Base-by-base conservation (phyloP, 192 early-diverging fungal genomes). In the Rhizophlyctis rosea region DNA sequence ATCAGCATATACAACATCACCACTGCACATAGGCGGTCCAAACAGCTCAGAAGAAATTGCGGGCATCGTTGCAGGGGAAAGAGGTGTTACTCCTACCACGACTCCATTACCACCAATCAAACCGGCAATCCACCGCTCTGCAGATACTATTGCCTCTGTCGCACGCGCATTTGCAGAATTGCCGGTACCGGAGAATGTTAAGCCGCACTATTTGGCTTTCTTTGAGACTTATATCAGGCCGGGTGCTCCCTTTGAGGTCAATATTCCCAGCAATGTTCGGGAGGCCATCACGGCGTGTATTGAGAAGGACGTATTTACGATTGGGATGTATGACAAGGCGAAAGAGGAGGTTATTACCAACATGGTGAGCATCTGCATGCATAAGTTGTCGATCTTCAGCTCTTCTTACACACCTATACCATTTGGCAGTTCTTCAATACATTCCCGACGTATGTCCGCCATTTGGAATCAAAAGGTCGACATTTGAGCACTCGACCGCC, bases 221-320 rank as follows among this genome's bases (percentile, higher is more conserved):
- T 67, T 27, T 27, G 65, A 67, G 14, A 50, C 47, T 13, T 67
- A 67, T 1, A 27, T 67, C 2, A 29, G 11, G 28, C 47, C 44
- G 11, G 58, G 58, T 23, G 57, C 57, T 18, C 57, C 65, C 4
- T 60, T 59, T 60, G 65, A 67, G 52, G 65, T 67, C 65, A 67
- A 67, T 35, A 16, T 67, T 16, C 65, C 65, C 1, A 36, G 32
- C 4, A 32, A 21, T 27, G 34, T 53, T 28, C 27, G 65, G 3
- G 58, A 60, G 7, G 29, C 35, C 14, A 56, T 51, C 23, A 34
- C n/a, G 28, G 35, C 28, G 29, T 47, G 57, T 27, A 24, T 30
- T 11, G 31, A 24, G 28, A 13, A 13, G 39, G 39, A 44, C 18
- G 39, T 18, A 13, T 44, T 44, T 44, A 59, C 25, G 4, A 57